Conservation (phyloP, 176 grass and related monocot genomes). For the maize (Zea mays) region Zm-B73-REFERENCE-NAM-5.0 NC_050100.1:213934501-213935000, state of each 20-base stretch:
- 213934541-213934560: constrained; percentile 98
- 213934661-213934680: constrained; percentile 81
- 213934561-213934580: constrained; percentile 94
- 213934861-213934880: constrained; percentile 99
- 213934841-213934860: constrained; percentile 97
- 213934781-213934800: constrained; percentile 81
- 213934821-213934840: constrained; percentile 87
- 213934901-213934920: background rate
- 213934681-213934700: constrained; percentile 75
- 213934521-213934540: constrained; percentile 96
- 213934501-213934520: constrained; percentile 85
- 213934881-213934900: constrained; percentile 76
- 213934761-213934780: constrained; percentile 93
- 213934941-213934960: constrained; percentile 28
- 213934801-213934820: constrained; percentile 84
- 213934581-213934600: constrained; percentile 92
- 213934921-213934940: constrained; percentile 31
- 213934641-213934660: constrained; percentile 84
- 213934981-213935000: constrained; percentile 90
- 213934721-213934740: constrained; percentile 97
- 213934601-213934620: constrained; percentile 98
- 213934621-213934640: constrained; percentile 99
- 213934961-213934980: constrained; percentile 42
- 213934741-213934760: constrained; percentile 93
- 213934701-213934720: constrained; percentile 84